phyloP scores from a whole-genome alignment of 306 rosid species.

The Nissolia schottii region DNA sequence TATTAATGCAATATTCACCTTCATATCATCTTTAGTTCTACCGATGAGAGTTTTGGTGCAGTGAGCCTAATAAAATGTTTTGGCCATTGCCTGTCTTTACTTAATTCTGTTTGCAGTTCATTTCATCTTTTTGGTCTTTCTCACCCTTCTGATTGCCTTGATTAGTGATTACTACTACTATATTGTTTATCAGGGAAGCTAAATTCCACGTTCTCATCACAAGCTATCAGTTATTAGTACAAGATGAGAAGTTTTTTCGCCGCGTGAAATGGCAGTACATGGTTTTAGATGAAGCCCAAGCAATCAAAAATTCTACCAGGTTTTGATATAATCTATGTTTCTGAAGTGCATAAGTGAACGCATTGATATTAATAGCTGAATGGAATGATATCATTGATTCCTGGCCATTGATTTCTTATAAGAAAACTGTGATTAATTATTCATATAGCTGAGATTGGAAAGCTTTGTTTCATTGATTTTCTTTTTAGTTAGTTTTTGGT shows the following conservation, averaged over 20 bases:
- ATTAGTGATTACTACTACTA: neutral
- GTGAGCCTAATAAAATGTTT: neutral
- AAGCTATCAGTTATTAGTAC: constrained; percentile 76
- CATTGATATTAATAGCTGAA: no score
- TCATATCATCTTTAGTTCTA: neutral
- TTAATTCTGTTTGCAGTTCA: neutral
- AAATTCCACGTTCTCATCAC: constrained; percentile 80
- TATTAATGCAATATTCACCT: neutral
- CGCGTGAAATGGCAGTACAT: constrained; percentile 92
- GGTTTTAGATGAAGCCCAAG: constrained; percentile 93
- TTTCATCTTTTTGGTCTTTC: neutral
- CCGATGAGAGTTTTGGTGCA: neutral
- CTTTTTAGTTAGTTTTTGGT: no score
- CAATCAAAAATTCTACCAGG: constrained; percentile 81
- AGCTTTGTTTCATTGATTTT: no score
- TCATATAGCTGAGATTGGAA: no score
- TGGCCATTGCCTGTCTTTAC: neutral
- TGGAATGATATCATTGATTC: neutral
- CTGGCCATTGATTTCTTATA: neutral
- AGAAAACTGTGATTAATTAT: neutral
- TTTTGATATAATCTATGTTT: constrained; percentile 20
- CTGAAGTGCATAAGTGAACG: neutral
- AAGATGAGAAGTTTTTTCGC: constrained; percentile 65
- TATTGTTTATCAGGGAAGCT: constrained; percentile 54
- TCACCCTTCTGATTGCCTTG: neutral